Base-by-base conservation (phyloP, 805 yeast genomes). In the Tetrapisispora pingtungensis region DNA sequence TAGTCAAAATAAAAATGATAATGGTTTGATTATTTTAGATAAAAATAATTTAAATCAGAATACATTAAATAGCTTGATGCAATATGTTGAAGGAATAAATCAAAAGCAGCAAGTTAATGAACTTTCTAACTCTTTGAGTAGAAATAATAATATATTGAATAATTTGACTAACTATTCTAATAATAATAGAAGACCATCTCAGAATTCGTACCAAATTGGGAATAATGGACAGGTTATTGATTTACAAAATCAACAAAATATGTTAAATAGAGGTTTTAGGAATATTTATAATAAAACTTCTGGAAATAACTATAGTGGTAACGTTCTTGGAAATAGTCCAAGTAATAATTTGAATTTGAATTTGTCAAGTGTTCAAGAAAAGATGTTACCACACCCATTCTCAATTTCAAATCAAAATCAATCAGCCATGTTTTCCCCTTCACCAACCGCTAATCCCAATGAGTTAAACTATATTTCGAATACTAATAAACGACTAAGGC, bases 21-120 rank as follows among this genome's bases (percentile, higher is more conserved):
- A 40, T n/a, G 54, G 56, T 10, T 37, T 55, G n/a, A 44, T 56
- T 7, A 47, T 56, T 19, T 33, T 56, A 31, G 61, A 57, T 37
- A 55, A 52, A 42, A 56, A 56, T 47, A 48, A 56, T 4, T 14
- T 57, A 10, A 51, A 57, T 32, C 34, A 54, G 1, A 51, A 56
- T 10, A 41, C 51, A 12, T 42, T 56, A 36, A 53, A 49, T 19
- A 50, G 33, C 26, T 31, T 58, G 27, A 54, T 49, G 14, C 52
- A 48, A 27, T 48, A 58, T 17, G 42, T 50, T 18, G 58, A 54
- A 34, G 33, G 19, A 10, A 27, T 36, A 24, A 35, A 32, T n/a
- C 34, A 32, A 32, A 32, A 42, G 10, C 36, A 33, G 24, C 36
- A 24, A 12, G 18, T 28, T 10, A 26, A 15, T 15, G 12, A 10